phyloP scores from a whole-genome alignment of 805 yeast genomes.

The Yamadazyma philogaea region DNA sequence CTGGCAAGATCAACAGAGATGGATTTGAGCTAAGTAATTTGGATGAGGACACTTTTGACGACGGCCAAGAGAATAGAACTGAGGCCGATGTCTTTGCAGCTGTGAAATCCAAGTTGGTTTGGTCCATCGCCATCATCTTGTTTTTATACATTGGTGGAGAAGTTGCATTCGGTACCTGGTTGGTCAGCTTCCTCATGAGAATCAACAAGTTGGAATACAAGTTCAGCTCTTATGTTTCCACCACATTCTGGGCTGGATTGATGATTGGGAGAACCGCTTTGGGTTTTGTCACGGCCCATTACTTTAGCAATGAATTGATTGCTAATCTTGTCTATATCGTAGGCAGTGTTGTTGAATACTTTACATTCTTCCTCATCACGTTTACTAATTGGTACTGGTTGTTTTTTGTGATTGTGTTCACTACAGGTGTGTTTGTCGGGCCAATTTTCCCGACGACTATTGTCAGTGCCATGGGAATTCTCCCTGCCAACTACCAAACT shows the following conservation, averaged over 20 bases:
- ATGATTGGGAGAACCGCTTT: conserved; percentile 46
- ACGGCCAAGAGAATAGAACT: background rate
- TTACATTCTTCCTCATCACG: conserved; percentile 25
- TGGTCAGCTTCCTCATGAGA: conserved; percentile 45
- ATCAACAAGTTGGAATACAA: conserved; percentile 36
- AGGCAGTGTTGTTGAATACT: conserved; percentile 27
- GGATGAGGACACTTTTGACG: conserved; percentile 1
- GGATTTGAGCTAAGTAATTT: conserved; percentile 3
- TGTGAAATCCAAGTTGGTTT: conserved; percentile 34
- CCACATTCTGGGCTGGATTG: conserved; percentile 50
- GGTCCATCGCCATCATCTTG: conserved; percentile 40
- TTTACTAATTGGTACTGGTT: conserved; percentile 28
- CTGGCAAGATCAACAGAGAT: conserved; percentile 9
- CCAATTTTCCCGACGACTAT: conserved; percentile 67
- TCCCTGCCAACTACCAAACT: conserved; percentile 61
- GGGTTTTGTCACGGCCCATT: conserved; percentile 53
- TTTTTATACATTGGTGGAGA: conserved; percentile 54
- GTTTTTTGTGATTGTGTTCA: conserved; percentile 34
- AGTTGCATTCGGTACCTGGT: conserved; percentile 52
- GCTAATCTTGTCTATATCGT: conserved; percentile 43
- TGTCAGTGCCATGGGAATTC: conserved; percentile 55
- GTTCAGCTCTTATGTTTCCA: conserved; percentile 45
- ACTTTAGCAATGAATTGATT: conserved; percentile 44
- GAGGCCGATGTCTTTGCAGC: conserved; percentile 24
- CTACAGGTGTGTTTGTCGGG: conserved; percentile 50